These are phyloP conservation scores for Thalassiosira livingstoniorum DNA, from an alignment of 352 stramenopile genomes.

Conservation along the genomic window DNA sequence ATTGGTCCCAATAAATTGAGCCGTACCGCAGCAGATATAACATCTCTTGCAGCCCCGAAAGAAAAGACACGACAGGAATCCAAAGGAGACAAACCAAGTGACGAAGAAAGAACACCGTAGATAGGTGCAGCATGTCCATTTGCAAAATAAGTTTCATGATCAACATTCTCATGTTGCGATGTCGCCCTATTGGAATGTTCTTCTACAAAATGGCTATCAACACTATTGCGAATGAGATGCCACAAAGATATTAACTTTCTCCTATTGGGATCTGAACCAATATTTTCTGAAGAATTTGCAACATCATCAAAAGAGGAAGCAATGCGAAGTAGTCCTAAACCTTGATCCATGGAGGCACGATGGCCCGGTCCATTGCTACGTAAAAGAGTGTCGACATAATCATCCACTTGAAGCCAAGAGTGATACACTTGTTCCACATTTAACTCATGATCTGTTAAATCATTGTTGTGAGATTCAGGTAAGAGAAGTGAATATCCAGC, in stretches of 20 bases:
- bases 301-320: slow-evolving; percentile 50
- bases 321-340: slow-evolving; percentile 72
- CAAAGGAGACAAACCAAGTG: slow-evolving; percentile 54
- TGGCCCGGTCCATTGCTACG: slow-evolving; percentile 68
- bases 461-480: not conserved
- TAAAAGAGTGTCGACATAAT: slow-evolving; percentile 62
- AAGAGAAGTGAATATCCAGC: slow-evolving; percentile 47
- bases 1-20: slow-evolving; percentile 81
- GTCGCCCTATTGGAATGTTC: no score
- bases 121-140: slow-evolving; percentile 65
- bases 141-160: no score
- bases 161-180: no score
- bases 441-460: not conserved
- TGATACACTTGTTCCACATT: slow-evolving; percentile 29
- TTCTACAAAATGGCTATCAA: no score
- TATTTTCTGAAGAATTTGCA: no score
- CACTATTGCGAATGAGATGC: slow-evolving; percentile 30
- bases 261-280: no score
- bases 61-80: slow-evolving; percentile 66
- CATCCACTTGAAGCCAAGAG: slow-evolving; percentile 62
- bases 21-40: slow-evolving; percentile 77
- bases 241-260: no score
- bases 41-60: slow-evolving; percentile 80
- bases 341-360: slow-evolving; percentile 81
- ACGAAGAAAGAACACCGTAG: slow-evolving; percentile 60